These are phyloP conservation scores for Endocladia muricata DNA, from an alignment of 31 red algal genomes.

Conservation along the genomic window DNA sequence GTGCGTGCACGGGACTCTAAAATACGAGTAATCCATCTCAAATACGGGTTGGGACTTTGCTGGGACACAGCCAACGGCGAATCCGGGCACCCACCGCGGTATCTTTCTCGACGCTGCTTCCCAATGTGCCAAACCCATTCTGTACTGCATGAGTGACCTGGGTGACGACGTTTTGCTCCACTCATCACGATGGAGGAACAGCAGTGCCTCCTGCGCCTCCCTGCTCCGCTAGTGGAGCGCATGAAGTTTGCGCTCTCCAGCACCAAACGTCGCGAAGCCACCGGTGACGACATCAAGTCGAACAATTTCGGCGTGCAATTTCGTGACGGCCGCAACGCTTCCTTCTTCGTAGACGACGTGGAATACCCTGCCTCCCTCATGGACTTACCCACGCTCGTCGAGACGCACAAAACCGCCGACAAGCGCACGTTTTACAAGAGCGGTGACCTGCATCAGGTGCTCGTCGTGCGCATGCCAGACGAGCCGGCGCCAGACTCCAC, in stretches of 20 bases:
- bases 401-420: conserved; percentile 86
- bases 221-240: conserved; percentile 56
- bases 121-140: too few species aligned
- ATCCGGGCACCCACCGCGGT: too few species aligned
- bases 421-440: conserved; percentile 90
- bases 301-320: conserved; percentile 62
- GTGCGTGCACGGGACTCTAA: too few species aligned
- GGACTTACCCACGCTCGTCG: conserved; percentile 85
- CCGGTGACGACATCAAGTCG: conserved; percentile 39
- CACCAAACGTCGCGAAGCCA: conserved; percentile 50
- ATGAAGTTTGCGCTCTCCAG: conserved; percentile 72
- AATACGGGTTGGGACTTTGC: too few species aligned
- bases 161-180: too few species aligned
- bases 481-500: conserved; percentile 33
- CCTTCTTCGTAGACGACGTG: conserved; percentile 62
- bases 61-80: too few species aligned
- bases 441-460: conserved; percentile 82
- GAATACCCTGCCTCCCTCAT: conserved; percentile 81
- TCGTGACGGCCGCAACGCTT: conserved; percentile 62
- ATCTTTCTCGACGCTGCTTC: too few species aligned
- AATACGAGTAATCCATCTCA: too few species aligned
- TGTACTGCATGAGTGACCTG: too few species aligned
- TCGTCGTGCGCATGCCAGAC: conserved; percentile 71
- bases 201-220: conserved; percentile 84
- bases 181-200: conserved; percentile 72